Base-by-base conservation (phyloP, 2,329 filamentous ascomycete species). In the Colletotrichum caudatum region DNA sequence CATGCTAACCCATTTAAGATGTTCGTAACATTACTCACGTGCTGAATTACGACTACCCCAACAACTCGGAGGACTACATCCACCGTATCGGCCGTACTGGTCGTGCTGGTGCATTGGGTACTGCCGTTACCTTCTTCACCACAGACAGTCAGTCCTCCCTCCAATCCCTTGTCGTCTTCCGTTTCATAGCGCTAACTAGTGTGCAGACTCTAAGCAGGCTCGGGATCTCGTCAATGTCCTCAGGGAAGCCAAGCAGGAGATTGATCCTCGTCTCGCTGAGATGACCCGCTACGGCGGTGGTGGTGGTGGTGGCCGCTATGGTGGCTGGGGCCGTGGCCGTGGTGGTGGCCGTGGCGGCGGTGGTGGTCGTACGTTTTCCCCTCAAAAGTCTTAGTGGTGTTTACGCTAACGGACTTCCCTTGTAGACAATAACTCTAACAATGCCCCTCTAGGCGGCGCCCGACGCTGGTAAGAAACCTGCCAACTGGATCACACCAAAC, bases 1-100 rank as follows among this genome's bases (percentile, higher is more conserved):
- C 87, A 41, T 89, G 86, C 94, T 97, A 97, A 97, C 93, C 88
- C 90, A 84, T 79, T 78, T 78, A 98, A 98, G 96, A 99, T 93
- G 96, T 99, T 88, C 95, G 95, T 87, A 97, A 99, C 90, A 99
- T 99, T 88, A 98, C 96, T 86, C 96, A 99, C 87, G 96, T 99
- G 86, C 90, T 99, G 87, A 98, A 98, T 91, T 98, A 98, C 93
- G 96, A 98, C 84, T 98, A 98, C 85, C 95, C 95, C 83, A 98
- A 98, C 88, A 98, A 98, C 85, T 91, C 96, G 79, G 96, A 99
- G 87, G 95, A 98, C 81, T 98, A 98, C 80, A 97, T 98, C 77
- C 96, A 98, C 82, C 93, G 96, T 83, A 96, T 95, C 83, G 96
- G 96, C 79, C 93, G 96, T 86, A 98, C 96, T 78, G 95, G 96